Base-by-base conservation (phyloP, 371 early-diverging fungal species). In the Saksenaea vasiformis region DNA sequence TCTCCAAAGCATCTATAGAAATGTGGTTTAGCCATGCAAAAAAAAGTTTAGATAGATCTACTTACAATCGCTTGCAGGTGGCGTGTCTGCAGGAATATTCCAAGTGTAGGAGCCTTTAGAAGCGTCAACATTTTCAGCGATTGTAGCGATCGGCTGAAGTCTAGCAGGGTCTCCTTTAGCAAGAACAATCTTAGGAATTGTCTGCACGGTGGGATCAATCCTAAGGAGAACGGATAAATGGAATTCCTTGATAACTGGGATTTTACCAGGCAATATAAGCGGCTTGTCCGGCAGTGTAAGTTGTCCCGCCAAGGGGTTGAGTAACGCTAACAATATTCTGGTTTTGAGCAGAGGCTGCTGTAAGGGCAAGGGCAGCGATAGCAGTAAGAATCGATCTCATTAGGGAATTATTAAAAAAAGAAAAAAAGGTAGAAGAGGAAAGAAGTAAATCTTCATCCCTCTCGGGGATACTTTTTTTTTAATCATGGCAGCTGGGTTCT, bases 41-140 rank as follows among this genome's bases (percentile, higher is more conserved):
- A 19, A 24, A 13, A 56, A 61, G n/a, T n/a, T n/a, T n/a, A n/a
- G 38, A 57, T 58, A 55, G 54, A 27, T 28, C 14, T 10, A 76
- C 82, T 79, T 76, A 82, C 83, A 82, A 56, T 73, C 72, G 44
- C 31, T 66, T 41, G 76, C 83, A 36, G 75, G 62, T 13, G 72
- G 17, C 27, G 72, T 28, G 38, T 55, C 54, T 13, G 76, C 69
- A 43, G 76, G 77, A 41, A 82, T 62, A 34, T 58, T 63, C 83
- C 83, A 82, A 53, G 65, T 58, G 60, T 74, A 79, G 24, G 68
- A 39, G 36, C 69, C 64, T 31, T 63, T 17, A 14, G 63, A 5
- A 31, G 78, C 80, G 64, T 65, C 65, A 31, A 82, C 74, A 37
- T 77, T 73, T 5, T 24, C 26, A 44, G 70, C 76, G 61, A 75